These are phyloP conservation scores for Ceratobasidium sp. DNA, from an alignment of 1,284 basidiomycete species.

Conservation along the genomic window DNA sequence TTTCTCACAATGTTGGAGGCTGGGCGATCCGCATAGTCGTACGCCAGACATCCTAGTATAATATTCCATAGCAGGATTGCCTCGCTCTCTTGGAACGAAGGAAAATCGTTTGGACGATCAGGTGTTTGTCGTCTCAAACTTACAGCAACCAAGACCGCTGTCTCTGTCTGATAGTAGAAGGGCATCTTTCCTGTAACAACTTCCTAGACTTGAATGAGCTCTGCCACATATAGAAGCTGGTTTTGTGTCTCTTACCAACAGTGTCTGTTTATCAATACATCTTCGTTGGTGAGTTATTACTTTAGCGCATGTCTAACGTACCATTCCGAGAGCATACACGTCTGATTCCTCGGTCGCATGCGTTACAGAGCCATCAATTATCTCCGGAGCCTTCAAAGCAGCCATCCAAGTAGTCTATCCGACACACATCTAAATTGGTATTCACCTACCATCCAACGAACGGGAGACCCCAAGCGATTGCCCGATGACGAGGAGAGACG, in stretches of 20 bases:
- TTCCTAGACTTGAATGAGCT: not conserved
- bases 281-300: not conserved
- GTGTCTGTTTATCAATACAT: not conserved
- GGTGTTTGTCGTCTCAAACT: not conserved
- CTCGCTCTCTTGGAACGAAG: not conserved
- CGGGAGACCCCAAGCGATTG: not conserved
- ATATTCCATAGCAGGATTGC: not conserved
- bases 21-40: not conserved
- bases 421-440: too few species aligned
- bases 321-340: conserved; percentile 27
- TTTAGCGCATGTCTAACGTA: not conserved
- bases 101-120: not conserved
- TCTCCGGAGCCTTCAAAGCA: not conserved
- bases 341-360: not conserved
- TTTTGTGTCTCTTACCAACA: not conserved
- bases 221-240: not conserved
- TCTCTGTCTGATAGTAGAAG: not conserved
- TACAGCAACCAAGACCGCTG: not conserved
- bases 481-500: not conserved
- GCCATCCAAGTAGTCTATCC: too few species aligned
- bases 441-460: not conserved
- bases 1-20: not conserved
- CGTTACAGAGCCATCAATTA: not conserved
- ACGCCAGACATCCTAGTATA: not conserved
- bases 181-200: not conserved